A percentile compares a stretch with the other conserved stretches of the same genome.
phyloP scores from a whole-genome alignment of 1,284 basidiomycete genomes.

The Hemileia vastatrix region DNA sequence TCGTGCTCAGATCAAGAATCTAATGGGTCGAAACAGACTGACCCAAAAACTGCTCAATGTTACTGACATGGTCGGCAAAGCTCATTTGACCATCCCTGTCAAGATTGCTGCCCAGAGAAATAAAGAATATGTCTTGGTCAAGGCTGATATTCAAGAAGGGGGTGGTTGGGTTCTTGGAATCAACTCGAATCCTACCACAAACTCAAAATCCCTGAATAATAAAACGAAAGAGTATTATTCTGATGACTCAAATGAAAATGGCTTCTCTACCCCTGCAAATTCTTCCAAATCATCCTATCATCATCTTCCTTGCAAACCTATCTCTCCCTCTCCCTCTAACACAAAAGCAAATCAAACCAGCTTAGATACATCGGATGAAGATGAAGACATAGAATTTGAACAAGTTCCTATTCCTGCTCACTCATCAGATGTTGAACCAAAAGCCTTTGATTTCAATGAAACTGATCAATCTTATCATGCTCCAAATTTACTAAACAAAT shows the following conservation, averaged over 20 bases:
- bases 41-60: slow-evolving; percentile 92
- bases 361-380: slow-evolving; percentile 25
- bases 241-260: no score
- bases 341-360: no score
- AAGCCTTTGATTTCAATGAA: no score
- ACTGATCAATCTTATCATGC: no score
- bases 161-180: slow-evolving; percentile 93
- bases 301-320: no score
- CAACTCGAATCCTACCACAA: no score
- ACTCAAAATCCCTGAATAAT: no score
- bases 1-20: slow-evolving; percentile 80
- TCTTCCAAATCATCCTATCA: no score
- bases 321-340: no score
- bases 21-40: slow-evolving; percentile 77
- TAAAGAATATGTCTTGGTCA: slow-evolving; percentile 82
- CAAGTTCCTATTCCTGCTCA: slow-evolving; percentile 30
- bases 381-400: slow-evolving; percentile 37
- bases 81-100: slow-evolving; percentile 75
- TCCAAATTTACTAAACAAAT: no score
- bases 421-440: background rate
- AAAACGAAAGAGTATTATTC: no score
- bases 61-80: slow-evolving; percentile 81
- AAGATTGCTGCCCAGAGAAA: slow-evolving; percentile 91
- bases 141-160: slow-evolving; percentile 64
- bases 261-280: no score